Evolutionary conservation across 441 rosid genomes (phyloP), one percentile per base, ranked within the genome.

Genomic region (Jatropha podagrica): DNA sequence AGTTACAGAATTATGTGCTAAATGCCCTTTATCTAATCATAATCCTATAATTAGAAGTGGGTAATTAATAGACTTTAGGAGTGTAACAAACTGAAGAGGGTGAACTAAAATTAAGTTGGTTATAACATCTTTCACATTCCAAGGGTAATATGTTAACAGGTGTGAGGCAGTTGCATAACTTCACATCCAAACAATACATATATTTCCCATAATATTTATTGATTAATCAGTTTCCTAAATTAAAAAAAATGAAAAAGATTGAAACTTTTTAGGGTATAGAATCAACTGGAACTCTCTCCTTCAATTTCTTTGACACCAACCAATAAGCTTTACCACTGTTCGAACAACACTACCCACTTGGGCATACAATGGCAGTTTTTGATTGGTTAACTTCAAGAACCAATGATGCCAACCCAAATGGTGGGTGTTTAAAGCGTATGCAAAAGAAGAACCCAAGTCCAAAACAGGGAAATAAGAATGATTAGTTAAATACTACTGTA

Each of bases 111-210:
- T 12, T 9, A 40, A 71, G 77, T 68, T 79, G 71, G 88, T 85
- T 85, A 59, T 73, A 81, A 80, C 85, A 80, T 69, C 81, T 73
- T 69, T 71, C 80, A 75, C 77, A 44, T 81, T 83, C 71, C 44
- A 78, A 79, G 80, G 81, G 69, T 65, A 73, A 3, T 44, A 44
- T 4, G 58, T 12, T 14, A 37, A 77, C 86, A 81, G 72, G 82
- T 83, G 85, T 76, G 71, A 42, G 81, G 82, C 79, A 74, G 52
- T 18, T 40, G 59, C 17, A 13, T 26, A 46, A 38, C 58, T 42
- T 68, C 82, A 69, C 83, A 81, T 76, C 82, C 71, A 49, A 79
- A 65, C 55, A 48, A 42, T 74, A 65, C 71, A 65, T 71, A 74
- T 65, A 65, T 37, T 64, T 64, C 1, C 62, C 52, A 51, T 74